These are phyloP conservation scores for Solanum hybrid DNA, from an alignment of 305 asterid species.

Conservation along the genomic window DNA sequence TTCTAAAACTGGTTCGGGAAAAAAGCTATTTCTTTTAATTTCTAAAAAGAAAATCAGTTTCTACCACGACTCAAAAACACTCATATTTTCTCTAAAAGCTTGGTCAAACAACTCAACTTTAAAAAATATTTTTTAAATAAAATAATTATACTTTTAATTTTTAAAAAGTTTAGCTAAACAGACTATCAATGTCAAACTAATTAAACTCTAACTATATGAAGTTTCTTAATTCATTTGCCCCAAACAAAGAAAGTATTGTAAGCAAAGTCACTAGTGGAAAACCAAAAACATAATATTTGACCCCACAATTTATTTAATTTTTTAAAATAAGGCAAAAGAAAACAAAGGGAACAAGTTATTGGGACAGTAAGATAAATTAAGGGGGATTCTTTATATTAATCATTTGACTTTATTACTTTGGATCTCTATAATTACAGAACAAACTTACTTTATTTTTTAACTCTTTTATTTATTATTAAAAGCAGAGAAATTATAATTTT, in stretches of 20 bases:
- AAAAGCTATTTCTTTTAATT: neutral
- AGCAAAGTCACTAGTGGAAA: neutral
- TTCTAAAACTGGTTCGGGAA: neutral
- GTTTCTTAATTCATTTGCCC: neutral
- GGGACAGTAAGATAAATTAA: neutral
- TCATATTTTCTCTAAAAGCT: neutral
- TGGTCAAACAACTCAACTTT: neutral
- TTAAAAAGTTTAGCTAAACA: neutral
- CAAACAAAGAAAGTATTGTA: neutral
- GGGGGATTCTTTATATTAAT: neutral
- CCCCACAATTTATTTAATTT: neutral
- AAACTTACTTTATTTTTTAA: neutral
- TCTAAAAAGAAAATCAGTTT: neutral
- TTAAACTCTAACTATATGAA: neutral
- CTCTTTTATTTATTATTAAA: neutral
- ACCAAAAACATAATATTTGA: neutral
- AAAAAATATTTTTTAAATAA: neutral
- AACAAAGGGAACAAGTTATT: neutral
- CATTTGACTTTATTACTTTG: neutral
- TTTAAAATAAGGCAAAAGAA: neutral
- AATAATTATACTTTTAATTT: neutral
- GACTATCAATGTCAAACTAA: neutral
- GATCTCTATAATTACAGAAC: neutral
- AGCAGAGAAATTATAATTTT: neutral
- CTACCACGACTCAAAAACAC: neutral